Evolutionary conservation across 371 early-diverging fungal species (phyloP), one percentile per base, ranked within the genome.

Genomic region (Rhizomucor pusillus): DNA sequence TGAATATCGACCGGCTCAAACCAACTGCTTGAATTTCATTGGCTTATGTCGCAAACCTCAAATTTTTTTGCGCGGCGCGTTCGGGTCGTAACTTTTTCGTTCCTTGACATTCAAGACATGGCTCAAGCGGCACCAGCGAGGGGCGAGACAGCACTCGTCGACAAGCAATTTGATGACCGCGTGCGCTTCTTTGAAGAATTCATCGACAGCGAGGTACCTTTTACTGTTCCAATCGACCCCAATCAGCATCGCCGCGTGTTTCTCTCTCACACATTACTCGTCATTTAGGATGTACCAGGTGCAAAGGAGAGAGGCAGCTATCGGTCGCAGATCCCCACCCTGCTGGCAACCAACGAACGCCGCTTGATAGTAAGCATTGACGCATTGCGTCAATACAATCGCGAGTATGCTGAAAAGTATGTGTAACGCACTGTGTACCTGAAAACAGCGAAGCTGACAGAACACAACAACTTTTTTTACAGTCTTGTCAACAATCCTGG

Each of bases 331-430:
- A 85, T 95, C 53, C 71, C 73, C 24, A 71, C 71, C 47, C 76
- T 93, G 85, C 47, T 94, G 35, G 65, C 72, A n/a, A 71, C 62
- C 10, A 79, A 77, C 5, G 67, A 81, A 46, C 79, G 85, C 22
- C 82, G 98, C 16, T 67, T 97, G 40, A 79, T 96, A 16, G 85
- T 97, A 60, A 92, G 91, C 60, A 69, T 98, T 48, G 94, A 98
- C 73, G 84, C 91, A 58, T 61, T 98, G 29, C 90, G 98, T 54
- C 75, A 85, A 50, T 88, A 85, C 65, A 85, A 88, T 59, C 54
- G 76, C 2, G 86, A 82, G 13, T 82, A 85, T 56, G 77, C 88
- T 12, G 65, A 75, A 43, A 76, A 56, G 64, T 52, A 40, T 7
- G 3, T 25, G 11, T 9, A 50, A n/a, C 7, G 23, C 16, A 19